Evolutionary conservation across 805 yeast species (phyloP).

Genomic region (Huiozyma sinensis): DNA sequence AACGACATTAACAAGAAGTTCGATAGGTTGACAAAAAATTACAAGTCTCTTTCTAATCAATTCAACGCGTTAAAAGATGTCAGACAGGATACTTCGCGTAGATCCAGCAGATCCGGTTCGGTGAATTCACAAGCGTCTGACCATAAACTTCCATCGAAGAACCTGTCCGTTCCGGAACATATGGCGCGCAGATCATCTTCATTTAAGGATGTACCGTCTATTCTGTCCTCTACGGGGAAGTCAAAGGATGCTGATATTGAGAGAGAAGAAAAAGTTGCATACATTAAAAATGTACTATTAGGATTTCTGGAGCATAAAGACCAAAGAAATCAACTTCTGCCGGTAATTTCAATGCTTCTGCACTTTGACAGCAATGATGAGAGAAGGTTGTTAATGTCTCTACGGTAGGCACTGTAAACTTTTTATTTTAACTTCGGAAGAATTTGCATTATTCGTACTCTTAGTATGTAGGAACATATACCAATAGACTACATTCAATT

Average conservation of each 20-base stretch:
- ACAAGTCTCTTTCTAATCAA: conserved; percentile 53
- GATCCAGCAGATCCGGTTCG: conserved; percentile 31
- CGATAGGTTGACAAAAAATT: conserved; percentile 60
- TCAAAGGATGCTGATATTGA: conserved; percentile 11
- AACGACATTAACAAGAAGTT: conserved; percentile 60
- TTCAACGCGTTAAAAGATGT: conserved; percentile 36
- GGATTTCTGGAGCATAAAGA: conserved; percentile 89
- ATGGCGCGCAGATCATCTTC: conserved; percentile 14
- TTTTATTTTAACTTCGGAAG: no score
- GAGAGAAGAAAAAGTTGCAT: conserved; percentile 48
- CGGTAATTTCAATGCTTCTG: conserved; percentile 71
- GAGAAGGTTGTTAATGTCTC: conserved; percentile 51
- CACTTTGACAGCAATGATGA: conserved; percentile 64
- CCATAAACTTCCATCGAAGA: no score
- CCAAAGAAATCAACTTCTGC: conserved; percentile 75
- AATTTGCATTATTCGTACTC: no score
- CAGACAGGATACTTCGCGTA: conserved; percentile 15
- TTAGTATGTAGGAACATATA: no score
- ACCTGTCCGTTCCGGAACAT: conserved; percentile 3
- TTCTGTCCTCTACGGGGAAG: not conserved
- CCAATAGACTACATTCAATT: not conserved
- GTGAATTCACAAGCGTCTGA: conserved; percentile 15
- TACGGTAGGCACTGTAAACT: conserved; percentile 13
- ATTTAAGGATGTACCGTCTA: conserved; percentile 2
- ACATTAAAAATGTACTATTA: conserved; percentile 77